Evolutionary conservation across 306 rosid genomes (phyloP).

Genomic region (Pachyrhizus erosus): DNA sequence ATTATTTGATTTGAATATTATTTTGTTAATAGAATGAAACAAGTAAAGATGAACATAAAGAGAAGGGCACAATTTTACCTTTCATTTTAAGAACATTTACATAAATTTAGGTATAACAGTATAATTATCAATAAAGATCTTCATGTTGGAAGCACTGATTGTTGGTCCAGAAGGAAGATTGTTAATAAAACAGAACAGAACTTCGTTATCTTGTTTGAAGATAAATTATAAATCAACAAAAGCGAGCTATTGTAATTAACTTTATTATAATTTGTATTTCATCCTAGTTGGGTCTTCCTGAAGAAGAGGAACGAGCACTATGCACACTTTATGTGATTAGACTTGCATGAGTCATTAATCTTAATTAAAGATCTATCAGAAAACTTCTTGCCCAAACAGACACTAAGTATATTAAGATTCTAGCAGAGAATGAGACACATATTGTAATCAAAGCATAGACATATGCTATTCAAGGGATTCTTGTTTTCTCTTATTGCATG

Average conservation of each 20-base stretch:
- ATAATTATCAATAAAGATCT: background rate
- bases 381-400: constrained; percentile 56
- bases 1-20: background rate
- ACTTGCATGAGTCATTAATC: no score
- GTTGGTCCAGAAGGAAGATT: background rate
- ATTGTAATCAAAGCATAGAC: constrained; percentile 57
- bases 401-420: constrained; percentile 58
- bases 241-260: no score
- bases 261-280: no score
- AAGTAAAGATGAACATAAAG: background rate
- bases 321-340: background rate
- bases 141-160: background rate
- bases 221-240: no score
- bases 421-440: constrained; percentile 53
- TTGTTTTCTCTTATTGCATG: constrained; percentile 60
- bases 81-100: background rate
- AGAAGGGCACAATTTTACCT: background rate
- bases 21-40: background rate
- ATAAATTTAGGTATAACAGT: background rate
- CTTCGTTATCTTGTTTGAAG: no score
- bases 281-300: background rate
- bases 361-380: background rate
- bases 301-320: background rate
- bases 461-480: constrained; percentile 67
- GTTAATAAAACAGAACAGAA: background rate